Evolutionary conservation across 768 basidiomycete genomes (phyloP), one percentile per base, ranked within the genome.

Genomic region (Tulasnella sp.): DNA sequence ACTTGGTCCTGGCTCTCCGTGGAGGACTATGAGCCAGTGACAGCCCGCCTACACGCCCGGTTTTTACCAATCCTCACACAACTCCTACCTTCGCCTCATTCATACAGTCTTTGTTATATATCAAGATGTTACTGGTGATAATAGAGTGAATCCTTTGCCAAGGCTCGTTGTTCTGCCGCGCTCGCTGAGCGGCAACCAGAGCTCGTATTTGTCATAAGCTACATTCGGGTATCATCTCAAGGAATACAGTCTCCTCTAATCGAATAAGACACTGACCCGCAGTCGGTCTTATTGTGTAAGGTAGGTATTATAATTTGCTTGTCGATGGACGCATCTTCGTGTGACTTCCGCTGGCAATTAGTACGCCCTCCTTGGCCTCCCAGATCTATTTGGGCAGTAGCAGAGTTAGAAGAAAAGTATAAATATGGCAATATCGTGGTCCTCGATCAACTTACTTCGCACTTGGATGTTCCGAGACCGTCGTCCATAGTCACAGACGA

Each of bases 1-100:
- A 99, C 88, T 89, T 99, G 75, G 97, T 99, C 79, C 92, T 99
- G 73, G 96, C 97, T 9, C 91, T 99, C 64, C 95, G 97, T 86
- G 97, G 97, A 69, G 97, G 97, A 37, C 24, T 87, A 87, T 86
- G 92, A 82, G 76, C 42, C 37, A 20, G 77, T 7, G 6, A 74
- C 58, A 11, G 0, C 72, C 9, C 54, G 18, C 18, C 40, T 37
- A 31, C 44, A 37, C 58, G 4, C 31, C 76, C 24, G n/a, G 22
- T 69, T 18, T n/a, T 18, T 31, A 20, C 77, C 37, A 78, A 58
- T 20, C 34, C 37, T 14, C 50, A 46, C n/a, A 22, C n/a, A 75
- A 37, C 34, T n/a, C 12, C 46, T 28, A 48, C 74, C 58, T 50
- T 77, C 48, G 48, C 11, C 48, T 31, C 40, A 41, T 50, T 7